Base-by-base conservation (phyloP, 1,284 basidiomycete genomes). In the Taiwanofungus camphoratus region DNA sequence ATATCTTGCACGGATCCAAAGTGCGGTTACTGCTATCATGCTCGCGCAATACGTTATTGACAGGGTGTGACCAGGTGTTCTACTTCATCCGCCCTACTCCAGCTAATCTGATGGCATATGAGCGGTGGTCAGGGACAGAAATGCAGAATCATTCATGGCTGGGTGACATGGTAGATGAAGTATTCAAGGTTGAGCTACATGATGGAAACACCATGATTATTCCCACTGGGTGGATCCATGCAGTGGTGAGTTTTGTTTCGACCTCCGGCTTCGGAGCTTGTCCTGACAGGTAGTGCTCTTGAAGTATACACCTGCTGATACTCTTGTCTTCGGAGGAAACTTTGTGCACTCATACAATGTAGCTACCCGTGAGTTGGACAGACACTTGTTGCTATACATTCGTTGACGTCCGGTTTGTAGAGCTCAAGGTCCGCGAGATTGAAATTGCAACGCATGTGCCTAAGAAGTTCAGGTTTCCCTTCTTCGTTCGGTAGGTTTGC, bases 151-250 rank as follows among this genome's bases (percentile, higher is more conserved):
- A 78, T 50, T 79, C 82, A 13, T 98, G 95, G 94, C 71, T 98
- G 6, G 94, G 94, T 5, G 91, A 96, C 53, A 70, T 88, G 71
- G 85, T 83, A 11, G 91, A 95, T 52, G 82, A 88, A 51, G 92
- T 98, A 3, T 79, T 82, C 56, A 92, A 88, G 59, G 86, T 95
- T 7, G 83, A 86, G 39, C 66, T 97, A 45, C 65, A 68, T 8
- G 72, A 76, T n/a, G 93, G 93, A 1, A 93, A 94, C 55, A 97
- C 93, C 0, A 94, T 96, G 91, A 88, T 96, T 45, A 95, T 97
- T 41, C 93, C 93, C 1, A 85, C 91, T 0, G 95, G 95, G 0
- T 98, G 95, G 87, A 96, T 98, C 49, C 95, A 99, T 60, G 91
- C 92, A 15, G 95, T 99, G 26, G 90, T 92, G 59, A 61, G 85